Evolutionary conservation across 441 rosid genomes (phyloP), one percentile per base, ranked within the genome.

Genomic region (Arabidopsis hybrid): DNA sequence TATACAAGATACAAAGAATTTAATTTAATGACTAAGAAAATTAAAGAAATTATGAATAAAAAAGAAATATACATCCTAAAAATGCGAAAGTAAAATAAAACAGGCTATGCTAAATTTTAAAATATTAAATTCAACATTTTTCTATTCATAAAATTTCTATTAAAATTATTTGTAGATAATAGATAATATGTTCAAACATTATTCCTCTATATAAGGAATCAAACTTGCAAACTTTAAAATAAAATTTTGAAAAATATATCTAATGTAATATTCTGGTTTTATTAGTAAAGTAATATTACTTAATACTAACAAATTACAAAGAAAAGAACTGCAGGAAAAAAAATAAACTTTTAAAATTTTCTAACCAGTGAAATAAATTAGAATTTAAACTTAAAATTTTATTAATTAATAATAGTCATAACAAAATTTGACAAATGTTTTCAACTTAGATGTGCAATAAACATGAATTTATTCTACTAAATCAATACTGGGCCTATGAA

Each of bases 401-500:
- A 45, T 14, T 45, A 45, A 45, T n/a, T 45, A 45, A 45, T 31
- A 31, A 31, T 13, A 55, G 5, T 31, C 18, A 55, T n/a, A 8
- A 32, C 11, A 8, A 56, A n/a, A 32, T 34, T 14, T 57, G 12
- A 14, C 13, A 57, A 35, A 57, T 34, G 12, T 8, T 7, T 4
- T 57, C 42, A 57, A 35, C 29, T 58, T 35, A 56, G 14, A 57
- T 21, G 26, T n/a, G 21, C 60, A 57, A 9, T 14, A 53, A 31
- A 26, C 17, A 55, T 56, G 12, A 31, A 31, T 31, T 3, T 31
- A 31, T 31, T 31, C 0, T 3, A 31, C 6, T 31, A 31, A 31
- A 31, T 31, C 45, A 34, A 36, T 2, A 7, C n/a, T 52, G 26
- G 51, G 71, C 61, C 11, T 38, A 8, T 7, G 13, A 21, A 51